phyloP scores from a whole-genome alignment of 2,329 filamentous ascomycete species.

The Blumeria graminis region DNA sequence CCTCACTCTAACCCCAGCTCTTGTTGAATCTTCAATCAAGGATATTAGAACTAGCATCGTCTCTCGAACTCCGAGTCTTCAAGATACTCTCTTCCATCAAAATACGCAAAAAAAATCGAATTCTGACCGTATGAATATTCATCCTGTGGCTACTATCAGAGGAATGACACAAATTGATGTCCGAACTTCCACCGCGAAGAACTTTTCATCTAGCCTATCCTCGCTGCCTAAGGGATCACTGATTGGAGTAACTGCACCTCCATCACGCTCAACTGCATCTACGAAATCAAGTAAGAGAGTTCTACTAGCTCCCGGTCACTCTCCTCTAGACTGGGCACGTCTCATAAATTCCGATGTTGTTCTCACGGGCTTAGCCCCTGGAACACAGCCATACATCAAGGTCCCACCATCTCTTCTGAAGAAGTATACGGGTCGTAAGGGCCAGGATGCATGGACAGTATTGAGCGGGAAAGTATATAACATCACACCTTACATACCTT shows the following conservation, averaged over 20 bases:
- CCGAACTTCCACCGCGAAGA: background rate
- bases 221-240: constrained; percentile 21
- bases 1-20: constrained; percentile 5
- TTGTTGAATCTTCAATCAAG: background rate
- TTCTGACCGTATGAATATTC: too few relatives aligned
- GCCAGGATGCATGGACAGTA: constrained; percentile 72
- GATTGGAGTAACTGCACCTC: constrained; percentile 28
- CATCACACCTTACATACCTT: constrained; percentile 67
- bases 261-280: constrained; percentile 27
- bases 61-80: too few relatives aligned
- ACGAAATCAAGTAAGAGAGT: constrained; percentile 43
- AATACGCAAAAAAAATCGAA: too few relatives aligned
- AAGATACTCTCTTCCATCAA: too few relatives aligned
- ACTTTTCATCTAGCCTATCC: constrained; percentile 12
- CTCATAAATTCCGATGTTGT: constrained; percentile 37
- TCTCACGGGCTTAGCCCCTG: constrained; percentile 34
- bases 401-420: constrained; percentile 68
- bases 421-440: constrained; percentile 56
- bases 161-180: background rate
- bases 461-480: constrained; percentile 88
- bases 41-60: too few relatives aligned
- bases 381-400: constrained; percentile 30
- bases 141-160: too few relatives aligned
- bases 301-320: constrained; percentile 68
- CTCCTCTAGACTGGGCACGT: constrained; percentile 85